phyloP scores from a whole-genome alignment of 495 filamentous ascomycete genomes.

The Aspergillus wentii region DNA sequence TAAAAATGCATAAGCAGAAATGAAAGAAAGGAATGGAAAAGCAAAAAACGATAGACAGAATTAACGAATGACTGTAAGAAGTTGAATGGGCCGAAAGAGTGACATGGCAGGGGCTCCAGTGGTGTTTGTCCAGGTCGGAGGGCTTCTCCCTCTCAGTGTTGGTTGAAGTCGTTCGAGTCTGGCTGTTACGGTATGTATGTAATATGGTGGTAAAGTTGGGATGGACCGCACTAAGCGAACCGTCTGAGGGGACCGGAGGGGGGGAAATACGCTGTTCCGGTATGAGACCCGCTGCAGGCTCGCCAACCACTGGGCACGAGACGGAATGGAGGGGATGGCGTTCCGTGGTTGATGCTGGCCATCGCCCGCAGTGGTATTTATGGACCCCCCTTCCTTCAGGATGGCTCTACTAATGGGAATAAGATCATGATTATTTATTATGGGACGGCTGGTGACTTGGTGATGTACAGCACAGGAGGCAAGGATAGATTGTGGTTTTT shows the following conservation, averaged over 20 bases:
- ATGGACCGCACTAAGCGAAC: slow-evolving; percentile 2
- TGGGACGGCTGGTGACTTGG: too few relatives aligned
- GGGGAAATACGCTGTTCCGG: slow-evolving; percentile 1
- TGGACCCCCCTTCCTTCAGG: too few relatives aligned
- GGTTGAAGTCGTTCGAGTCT: not conserved
- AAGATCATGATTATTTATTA: too few relatives aligned
- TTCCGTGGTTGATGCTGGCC: too few relatives aligned
- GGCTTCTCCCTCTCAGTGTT: not conserved
- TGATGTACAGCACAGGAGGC: too few relatives aligned
- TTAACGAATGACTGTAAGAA: slow-evolving; percentile 38
- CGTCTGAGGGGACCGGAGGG: not conserved
- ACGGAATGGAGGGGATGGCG: too few relatives aligned
- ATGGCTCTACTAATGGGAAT: too few relatives aligned
- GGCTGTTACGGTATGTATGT: too few relatives aligned
- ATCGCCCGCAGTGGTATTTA: too few relatives aligned
- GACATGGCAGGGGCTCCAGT: slow-evolving; percentile 22
- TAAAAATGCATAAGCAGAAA: slow-evolving; percentile 22
- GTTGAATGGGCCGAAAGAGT: slow-evolving; percentile 25
- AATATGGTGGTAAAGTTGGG: not conserved
- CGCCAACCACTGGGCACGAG: too few relatives aligned
- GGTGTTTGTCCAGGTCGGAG: slow-evolving; percentile 5
- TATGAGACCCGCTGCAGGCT: too few relatives aligned
- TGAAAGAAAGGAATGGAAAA: slow-evolving; percentile 14
- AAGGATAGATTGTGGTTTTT: too few relatives aligned
- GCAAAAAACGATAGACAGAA: slow-evolving; percentile 10